Percentiles rank a stretch among this genome's conserved stretches.
These are phyloP conservation scores for Lodderomyces orthopsilosis DNA, from an alignment of 1,139 yeast species.

Conservation along the genomic window DNA sequence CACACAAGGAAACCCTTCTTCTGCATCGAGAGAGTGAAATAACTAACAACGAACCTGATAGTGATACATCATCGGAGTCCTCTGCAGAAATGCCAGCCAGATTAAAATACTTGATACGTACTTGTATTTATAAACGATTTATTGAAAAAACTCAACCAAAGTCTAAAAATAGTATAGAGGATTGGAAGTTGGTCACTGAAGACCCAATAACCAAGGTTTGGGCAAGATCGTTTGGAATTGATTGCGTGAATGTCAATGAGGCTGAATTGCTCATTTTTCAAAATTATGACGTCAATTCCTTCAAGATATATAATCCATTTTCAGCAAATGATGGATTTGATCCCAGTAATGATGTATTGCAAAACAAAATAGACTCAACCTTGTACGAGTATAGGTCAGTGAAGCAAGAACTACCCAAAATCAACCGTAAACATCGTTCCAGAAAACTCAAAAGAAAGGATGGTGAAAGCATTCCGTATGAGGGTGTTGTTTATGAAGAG, in stretches of 20 bases:
- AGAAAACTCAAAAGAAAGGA: slow-evolving; percentile 3
- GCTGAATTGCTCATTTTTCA: slow-evolving; percentile 47
- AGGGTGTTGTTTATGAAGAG: slow-evolving; percentile 20
- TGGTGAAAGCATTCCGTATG: slow-evolving; percentile 9
- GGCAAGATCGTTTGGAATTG: slow-evolving; percentile 54
- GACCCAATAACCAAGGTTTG: slow-evolving; percentile 52
- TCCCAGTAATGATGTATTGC: slow-evolving; percentile 28
- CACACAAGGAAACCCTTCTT: neutral
- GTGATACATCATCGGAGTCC: slow-evolving; percentile 21
- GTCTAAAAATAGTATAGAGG: slow-evolving; percentile 17
- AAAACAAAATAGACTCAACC: slow-evolving; percentile 40
- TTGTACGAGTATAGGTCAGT: slow-evolving; percentile 22
- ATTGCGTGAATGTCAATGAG: slow-evolving; percentile 50
- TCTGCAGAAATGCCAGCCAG: slow-evolving; percentile 50
- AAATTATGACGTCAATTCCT: slow-evolving; percentile 34
- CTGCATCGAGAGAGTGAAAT: neutral
- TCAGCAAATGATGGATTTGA: slow-evolving; percentile 25
- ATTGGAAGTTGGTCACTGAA: slow-evolving; percentile 57
- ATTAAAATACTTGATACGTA: slow-evolving; percentile 46
- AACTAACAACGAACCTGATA: neutral
- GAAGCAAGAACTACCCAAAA: slow-evolving; percentile 9
- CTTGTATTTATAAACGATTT: slow-evolving; percentile 48
- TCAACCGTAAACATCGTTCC: slow-evolving; percentile 4
- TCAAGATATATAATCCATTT: slow-evolving; percentile 28
- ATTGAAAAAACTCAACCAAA: slow-evolving; percentile 24